Conservation (phyloP, 2,329 filamentous ascomycete genomes). For the Penicillium sp. region DNA sequence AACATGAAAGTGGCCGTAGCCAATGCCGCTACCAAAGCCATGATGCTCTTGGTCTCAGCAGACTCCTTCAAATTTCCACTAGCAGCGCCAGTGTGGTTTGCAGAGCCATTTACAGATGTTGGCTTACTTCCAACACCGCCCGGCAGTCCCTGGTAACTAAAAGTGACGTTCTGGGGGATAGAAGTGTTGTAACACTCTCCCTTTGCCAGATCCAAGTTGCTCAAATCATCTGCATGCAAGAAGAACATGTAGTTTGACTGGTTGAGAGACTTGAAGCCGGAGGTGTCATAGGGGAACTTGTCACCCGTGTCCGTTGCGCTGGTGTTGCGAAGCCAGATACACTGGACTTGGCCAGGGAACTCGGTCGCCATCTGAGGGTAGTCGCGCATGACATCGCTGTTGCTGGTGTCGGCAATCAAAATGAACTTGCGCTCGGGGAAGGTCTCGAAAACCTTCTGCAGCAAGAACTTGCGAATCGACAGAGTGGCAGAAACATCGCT, state of each 20-base stretch:
- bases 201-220: conserved; percentile 63
- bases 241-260: conserved; percentile 79
- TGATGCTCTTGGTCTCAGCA: not conserved
- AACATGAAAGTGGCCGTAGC: conserved; percentile 14
- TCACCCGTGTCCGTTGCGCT: conserved; percentile 66
- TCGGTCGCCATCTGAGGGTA: conserved; percentile 62
- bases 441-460: conserved; percentile 72
- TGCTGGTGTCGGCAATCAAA: conserved; percentile 73
- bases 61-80: conserved; percentile 4
- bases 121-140: conserved; percentile 7
- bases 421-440: conserved; percentile 75
- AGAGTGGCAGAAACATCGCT: conserved; percentile 72
- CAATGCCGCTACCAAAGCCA: conserved; percentile 8
- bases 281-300: conserved; percentile 74
- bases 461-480: conserved; percentile 67
- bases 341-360: conserved; percentile 71
- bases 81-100: conserved; percentile 19
- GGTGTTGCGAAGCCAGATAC: conserved; percentile 76
- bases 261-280: conserved; percentile 67
- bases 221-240: conserved; percentile 68
- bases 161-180: conserved; percentile 71
- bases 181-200: conserved; percentile 68
- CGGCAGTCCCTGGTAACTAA: conserved; percentile 60
- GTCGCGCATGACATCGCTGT: conserved; percentile 71
- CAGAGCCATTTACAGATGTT: conserved; percentile 14